Evolutionary conservation across 2,329 filamentous ascomycete genomes (phyloP).

Genomic region (Cercospora zeae-maydis): DNA sequence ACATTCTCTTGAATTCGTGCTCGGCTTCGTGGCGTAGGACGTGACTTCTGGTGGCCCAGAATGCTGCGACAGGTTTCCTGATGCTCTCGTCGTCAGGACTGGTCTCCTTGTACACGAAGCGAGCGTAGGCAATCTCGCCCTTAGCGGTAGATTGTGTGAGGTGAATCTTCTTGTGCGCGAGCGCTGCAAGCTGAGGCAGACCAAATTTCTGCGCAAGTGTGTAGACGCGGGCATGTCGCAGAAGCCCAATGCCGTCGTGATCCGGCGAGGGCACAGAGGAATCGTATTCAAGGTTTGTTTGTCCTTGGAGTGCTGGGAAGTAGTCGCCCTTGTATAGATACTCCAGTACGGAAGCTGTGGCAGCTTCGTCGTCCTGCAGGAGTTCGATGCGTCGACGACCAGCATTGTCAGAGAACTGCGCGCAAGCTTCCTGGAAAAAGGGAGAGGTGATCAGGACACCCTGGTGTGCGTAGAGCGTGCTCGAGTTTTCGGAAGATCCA

Average conservation of each 20-base stretch:
- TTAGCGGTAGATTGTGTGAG: conserved; percentile 81
- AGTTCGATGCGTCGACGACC: conserved; percentile 67
- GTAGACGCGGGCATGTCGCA: conserved; percentile 86
- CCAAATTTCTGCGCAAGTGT: conserved; percentile 79
- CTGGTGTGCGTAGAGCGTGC: conserved; percentile 74
- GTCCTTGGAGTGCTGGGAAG: conserved; percentile 64
- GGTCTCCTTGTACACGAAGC: conserved; percentile 83
- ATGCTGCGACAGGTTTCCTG: conserved; percentile 78
- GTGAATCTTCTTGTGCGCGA: conserved; percentile 87
- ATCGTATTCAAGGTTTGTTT: conserved; percentile 65
- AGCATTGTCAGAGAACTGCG: conserved; percentile 54
- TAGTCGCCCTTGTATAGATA: conserved; percentile 85
- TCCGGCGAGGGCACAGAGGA: conserved; percentile 64
- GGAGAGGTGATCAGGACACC: conserved; percentile 70
- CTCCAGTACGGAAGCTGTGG: conserved; percentile 75
- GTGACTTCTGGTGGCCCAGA: conserved; percentile 81
- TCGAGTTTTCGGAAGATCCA: conserved; percentile 54
- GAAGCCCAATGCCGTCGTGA: conserved; percentile 74
- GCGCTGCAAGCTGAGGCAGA: conserved; percentile 61
- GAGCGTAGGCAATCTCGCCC: conserved; percentile 87
- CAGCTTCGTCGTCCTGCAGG: conserved; percentile 63
- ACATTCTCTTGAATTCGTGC: conserved; percentile 77
- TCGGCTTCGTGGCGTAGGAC: conserved; percentile 81
- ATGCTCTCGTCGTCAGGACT: conserved; percentile 65
- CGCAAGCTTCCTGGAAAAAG: conserved; percentile 64